Base-by-base conservation (phyloP, 352 stramenopile species). In the Phytophthora uliginosa region DNA sequence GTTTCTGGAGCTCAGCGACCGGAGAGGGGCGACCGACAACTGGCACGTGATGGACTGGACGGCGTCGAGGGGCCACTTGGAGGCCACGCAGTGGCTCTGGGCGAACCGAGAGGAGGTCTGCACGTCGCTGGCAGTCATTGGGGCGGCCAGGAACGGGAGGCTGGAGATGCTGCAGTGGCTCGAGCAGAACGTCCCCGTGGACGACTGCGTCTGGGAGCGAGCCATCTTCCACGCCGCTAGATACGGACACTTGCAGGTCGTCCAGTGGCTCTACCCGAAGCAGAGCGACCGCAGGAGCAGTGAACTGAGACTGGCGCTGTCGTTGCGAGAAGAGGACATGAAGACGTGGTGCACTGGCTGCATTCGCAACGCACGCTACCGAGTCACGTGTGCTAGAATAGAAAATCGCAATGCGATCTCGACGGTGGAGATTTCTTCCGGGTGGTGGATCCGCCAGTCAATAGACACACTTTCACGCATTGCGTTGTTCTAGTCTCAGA, bases 261-360 rank as follows among this genome's bases (percentile, higher is more conserved):
- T 66, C 2, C 56, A 57, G 34, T 66, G 65, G 65, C 48, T 72
- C 22, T 50, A 72, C 24, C n/a, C 33, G 10, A 66, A 72, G 53
- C 33, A 61, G 33, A 47, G 51, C 15, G 40, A 69, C 47, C 42
- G 54, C 1, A 69, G 59, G n/a, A 59, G 61, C 22, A 36, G 60
- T 42, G 65, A 45, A 12, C 38, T 64, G 47, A 47, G 40, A 15
- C 10, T 51, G 18, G 67, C 67, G 12, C 55, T 69, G 54, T 36
- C 42, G 4, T 63, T 47, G 65, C 65, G n/a, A 56, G 22, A 13
- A 36, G 52, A 54, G 65, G 65, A 22, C 66, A 73, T 22, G 9
- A 73, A 26, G 34, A 63, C 7, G 63, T 78, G 34, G 51, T 78
- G 56, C 48, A 72, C 18, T 77, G 72, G 72, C 62, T 78, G 26